Evolutionary conservation across 352 stramenopile genomes (phyloP).

Genomic region (Albugo laibachii): DNA sequence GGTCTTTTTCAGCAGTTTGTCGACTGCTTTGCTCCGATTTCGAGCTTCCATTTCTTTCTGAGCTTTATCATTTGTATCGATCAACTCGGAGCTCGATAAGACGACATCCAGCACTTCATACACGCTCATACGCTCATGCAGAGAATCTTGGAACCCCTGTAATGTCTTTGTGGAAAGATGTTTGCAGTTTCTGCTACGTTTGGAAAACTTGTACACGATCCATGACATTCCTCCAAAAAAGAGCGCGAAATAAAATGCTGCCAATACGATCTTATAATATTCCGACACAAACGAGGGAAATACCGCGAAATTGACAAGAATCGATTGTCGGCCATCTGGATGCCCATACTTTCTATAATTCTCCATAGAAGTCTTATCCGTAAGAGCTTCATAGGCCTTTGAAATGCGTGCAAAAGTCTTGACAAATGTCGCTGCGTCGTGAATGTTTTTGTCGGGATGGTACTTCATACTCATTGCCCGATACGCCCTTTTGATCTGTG

Average conservation of each 20-base stretch:
- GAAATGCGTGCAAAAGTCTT: constrained; percentile 44
- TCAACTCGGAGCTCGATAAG: constrained; percentile 61
- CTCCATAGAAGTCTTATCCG: constrained; percentile 35
- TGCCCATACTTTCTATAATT: constrained; percentile 72
- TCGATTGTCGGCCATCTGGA: constrained; percentile 54
- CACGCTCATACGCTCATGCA: constrained; percentile 57
- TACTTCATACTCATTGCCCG: constrained; percentile 35
- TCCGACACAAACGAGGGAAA: constrained; percentile 22
- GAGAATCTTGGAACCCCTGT: constrained; percentile 19
- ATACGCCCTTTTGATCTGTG: constrained; percentile 63
- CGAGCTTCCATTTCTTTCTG: constrained; percentile 20
- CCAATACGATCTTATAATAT: constrained; percentile 10
- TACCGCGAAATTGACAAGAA: constrained; percentile 51
- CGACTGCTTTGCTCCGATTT: constrained; percentile 36
- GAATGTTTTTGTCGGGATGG: constrained; percentile 68
- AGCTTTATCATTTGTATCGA: constrained; percentile 14
- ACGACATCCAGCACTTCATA: constrained; percentile 64
- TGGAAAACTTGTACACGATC: constrained; percentile 36
- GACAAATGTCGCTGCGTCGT: constrained; percentile 16
- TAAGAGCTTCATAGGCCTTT: constrained; percentile 77
- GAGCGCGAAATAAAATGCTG: constrained; percentile 44
- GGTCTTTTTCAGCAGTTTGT: constrained; percentile 73
- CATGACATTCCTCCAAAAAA: constrained; percentile 40
- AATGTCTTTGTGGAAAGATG: constrained; percentile 29
- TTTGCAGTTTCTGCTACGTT: constrained; percentile 28